A percentile compares a stretch with the other conserved stretches of the same genome.
Conservation (phyloP, 2,329 filamentous ascomycete species). For the Calonectria leucothoes region DNA sequence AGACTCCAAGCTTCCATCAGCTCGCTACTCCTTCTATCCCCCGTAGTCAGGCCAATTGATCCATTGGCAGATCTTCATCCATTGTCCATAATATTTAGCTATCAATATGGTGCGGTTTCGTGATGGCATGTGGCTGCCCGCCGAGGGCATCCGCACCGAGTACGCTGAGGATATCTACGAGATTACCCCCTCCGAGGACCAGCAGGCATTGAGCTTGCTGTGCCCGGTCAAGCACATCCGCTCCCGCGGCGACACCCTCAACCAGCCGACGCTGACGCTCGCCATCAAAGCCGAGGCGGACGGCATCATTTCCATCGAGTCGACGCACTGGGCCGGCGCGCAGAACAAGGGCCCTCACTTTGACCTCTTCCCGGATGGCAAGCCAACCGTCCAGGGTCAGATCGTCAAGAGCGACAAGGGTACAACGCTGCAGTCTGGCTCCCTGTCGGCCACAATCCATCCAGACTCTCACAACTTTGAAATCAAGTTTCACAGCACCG, state of each 20-base stretch:
- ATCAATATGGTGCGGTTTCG: conserved; percentile 48
- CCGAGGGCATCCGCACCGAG: conserved; percentile 69
- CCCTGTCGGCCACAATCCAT: conserved; percentile 49
- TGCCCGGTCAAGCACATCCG: conserved; percentile 67
- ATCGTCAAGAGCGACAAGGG: conserved; percentile 47
- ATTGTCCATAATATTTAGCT: neutral
- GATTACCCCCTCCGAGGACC: conserved; percentile 56
- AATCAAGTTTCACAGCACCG: conserved; percentile 52
- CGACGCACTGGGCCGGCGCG: conserved; percentile 53
- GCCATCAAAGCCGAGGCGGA: conserved; percentile 52
- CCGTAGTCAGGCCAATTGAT: conserved; percentile 18
- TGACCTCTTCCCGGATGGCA: conserved; percentile 52
- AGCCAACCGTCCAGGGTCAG: conserved; percentile 43
- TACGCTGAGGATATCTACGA: conserved; percentile 74
- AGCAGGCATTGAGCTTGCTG: conserved; percentile 62
- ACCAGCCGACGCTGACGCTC: conserved; percentile 63
- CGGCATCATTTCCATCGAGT: conserved; percentile 54
- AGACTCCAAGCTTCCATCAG: conserved; percentile 18
- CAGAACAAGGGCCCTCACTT: conserved; percentile 52
- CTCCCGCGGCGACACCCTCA: conserved; percentile 66
- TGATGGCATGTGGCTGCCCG: conserved; percentile 70
- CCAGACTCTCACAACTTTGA: conserved; percentile 51
- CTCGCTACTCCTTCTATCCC: neutral
- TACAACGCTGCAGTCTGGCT: conserved; percentile 50
- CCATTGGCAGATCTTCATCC: neutral